Percentiles rank a stretch among this genome's conserved stretches.
Evolutionary conservation across 441 rosid species (phyloP).

Genomic region (Arabidopsis lyrata): DNA sequence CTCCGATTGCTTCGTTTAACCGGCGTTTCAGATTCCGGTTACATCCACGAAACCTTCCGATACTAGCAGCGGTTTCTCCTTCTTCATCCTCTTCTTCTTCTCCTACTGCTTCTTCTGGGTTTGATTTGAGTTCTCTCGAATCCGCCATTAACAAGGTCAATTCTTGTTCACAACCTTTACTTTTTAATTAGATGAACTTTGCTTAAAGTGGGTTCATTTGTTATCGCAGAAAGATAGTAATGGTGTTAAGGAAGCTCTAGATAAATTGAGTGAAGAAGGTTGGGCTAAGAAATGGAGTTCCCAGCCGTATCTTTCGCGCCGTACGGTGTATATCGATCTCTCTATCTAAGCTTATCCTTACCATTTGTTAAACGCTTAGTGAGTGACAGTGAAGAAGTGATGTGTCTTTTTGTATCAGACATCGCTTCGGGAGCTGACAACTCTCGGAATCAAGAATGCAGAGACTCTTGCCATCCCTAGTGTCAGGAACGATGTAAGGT

Average conservation of each 20-base stretch:
- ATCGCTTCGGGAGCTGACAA: slow-evolving; percentile 79
- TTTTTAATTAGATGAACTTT: not conserved
- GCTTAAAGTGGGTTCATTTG: not conserved
- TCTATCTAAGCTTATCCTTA: slow-evolving; percentile 13
- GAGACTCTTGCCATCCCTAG: slow-evolving; percentile 95
- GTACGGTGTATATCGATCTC: slow-evolving; percentile 69
- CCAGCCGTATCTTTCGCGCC: slow-evolving; percentile 94
- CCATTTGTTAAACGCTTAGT: not conserved
- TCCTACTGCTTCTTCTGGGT: slow-evolving; percentile 43
- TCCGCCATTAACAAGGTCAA: slow-evolving; percentile 64
- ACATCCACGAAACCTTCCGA: slow-evolving; percentile 9
- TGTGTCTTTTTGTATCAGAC: slow-evolving; percentile 56
- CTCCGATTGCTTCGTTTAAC: slow-evolving; percentile 31
- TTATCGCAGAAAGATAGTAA: slow-evolving; percentile 75
- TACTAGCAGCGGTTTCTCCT: slow-evolving; percentile 28
- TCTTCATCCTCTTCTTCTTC: slow-evolving; percentile 48
- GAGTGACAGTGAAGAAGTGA: not conserved
- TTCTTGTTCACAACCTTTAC: not conserved
- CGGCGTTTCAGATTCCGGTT: slow-evolving; percentile 18
- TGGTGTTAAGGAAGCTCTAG: slow-evolving; percentile 83
- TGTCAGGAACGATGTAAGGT: slow-evolving; percentile 88
- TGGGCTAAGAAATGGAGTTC: slow-evolving; percentile 97
- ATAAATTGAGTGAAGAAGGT: slow-evolving; percentile 67
- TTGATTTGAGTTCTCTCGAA: slow-evolving; percentile 60
- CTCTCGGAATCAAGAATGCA: slow-evolving; percentile 83